A percentile compares a stretch with the other conserved stretches of the same genome.
These are phyloP conservation scores for Stagonosporopsis rhizophila DNA, from an alignment of 2,329 filamentous ascomycete species.

Conservation along the genomic window DNA sequence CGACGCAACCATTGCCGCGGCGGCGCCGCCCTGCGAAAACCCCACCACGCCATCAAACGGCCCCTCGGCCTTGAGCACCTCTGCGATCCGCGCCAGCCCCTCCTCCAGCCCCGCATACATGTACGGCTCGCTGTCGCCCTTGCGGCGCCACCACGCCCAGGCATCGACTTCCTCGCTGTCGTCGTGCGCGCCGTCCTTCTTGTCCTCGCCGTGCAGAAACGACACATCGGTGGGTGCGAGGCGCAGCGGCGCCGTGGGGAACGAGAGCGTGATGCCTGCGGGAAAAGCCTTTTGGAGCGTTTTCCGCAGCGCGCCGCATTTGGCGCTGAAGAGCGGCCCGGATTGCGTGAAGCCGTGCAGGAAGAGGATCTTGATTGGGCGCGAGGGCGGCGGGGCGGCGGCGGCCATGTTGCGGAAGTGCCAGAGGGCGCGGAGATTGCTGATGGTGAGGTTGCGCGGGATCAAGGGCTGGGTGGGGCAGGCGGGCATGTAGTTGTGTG, in stretches of 20 bases:
- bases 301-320: slow-evolving; percentile 88
- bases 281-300: slow-evolving; percentile 76
- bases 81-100: slow-evolving; percentile 69
- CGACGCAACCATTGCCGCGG: slow-evolving; percentile 74
- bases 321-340: slow-evolving; percentile 81
- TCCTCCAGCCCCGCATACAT: slow-evolving; percentile 72
- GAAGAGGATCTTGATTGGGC: slow-evolving; percentile 57
- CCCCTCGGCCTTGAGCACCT: slow-evolving; percentile 36
- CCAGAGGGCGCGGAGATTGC: slow-evolving; percentile 26
- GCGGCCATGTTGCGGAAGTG: slow-evolving; percentile 41
- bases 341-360: slow-evolving; percentile 86
- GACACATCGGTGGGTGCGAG: slow-evolving; percentile 57
- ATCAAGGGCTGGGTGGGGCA: not conserved
- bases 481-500: slow-evolving; percentile 1
- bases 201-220: slow-evolving; percentile 54
- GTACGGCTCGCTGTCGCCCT: slow-evolving; percentile 59
- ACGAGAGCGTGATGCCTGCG: slow-evolving; percentile 55
- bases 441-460: slow-evolving; percentile 22
- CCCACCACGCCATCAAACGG: slow-evolving; percentile 49
- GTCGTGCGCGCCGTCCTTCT: slow-evolving; percentile 44
- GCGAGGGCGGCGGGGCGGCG: slow-evolving; percentile 37
- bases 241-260: slow-evolving; percentile 55
- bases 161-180: slow-evolving; percentile 66
- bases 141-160: slow-evolving; percentile 83
- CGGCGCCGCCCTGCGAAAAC: slow-evolving; percentile 55